Evolutionary conservation across 225 moss, liverwort and hornwort species (phyloP).

Genomic region (Anthoceros angustus): DNA sequence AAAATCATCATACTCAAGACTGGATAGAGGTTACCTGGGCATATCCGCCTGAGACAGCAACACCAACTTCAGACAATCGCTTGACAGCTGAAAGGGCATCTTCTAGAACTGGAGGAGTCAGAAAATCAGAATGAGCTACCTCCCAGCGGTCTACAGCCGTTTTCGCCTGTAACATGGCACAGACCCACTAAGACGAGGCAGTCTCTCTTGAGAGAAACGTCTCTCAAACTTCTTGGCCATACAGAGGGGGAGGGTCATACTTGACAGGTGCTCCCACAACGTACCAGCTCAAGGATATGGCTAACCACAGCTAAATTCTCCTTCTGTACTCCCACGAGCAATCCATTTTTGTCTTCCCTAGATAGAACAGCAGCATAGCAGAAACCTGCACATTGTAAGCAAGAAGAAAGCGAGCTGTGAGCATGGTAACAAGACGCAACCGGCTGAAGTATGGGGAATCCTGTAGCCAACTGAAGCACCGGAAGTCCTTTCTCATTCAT

Average conservation of each 20-base stretch:
- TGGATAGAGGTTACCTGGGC: slow-evolving; percentile 30
- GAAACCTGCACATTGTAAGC: slow-evolving; percentile 23
- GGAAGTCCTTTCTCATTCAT: not conserved
- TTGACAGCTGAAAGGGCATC: slow-evolving; percentile 61
- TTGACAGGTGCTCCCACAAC: too few species aligned
- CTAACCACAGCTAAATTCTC: slow-evolving; percentile 54
- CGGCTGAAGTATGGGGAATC: not conserved
- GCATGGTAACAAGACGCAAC: not conserved
- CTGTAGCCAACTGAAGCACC: not conserved
- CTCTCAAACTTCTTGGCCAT: too few species aligned
- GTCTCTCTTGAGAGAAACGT: too few species aligned
- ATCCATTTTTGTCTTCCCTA: slow-evolving; percentile 56
- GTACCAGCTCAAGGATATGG: slow-evolving; percentile 72
- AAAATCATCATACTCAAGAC: not conserved
- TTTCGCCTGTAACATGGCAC: slow-evolving; percentile 31
- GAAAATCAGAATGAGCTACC: slow-evolving; percentile 66
- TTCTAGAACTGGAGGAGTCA: slow-evolving; percentile 52
- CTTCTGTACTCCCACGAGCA: slow-evolving; percentile 71
- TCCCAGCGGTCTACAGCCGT: slow-evolving; percentile 87
- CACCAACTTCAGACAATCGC: slow-evolving; percentile 53
- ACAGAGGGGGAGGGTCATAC: too few species aligned
- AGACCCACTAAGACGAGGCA: not conserved
- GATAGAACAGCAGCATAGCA: slow-evolving; percentile 67
- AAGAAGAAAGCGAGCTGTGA: not conserved
- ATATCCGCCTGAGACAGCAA: slow-evolving; percentile 68